These are phyloP conservation scores for Flaveria bidentis DNA, from an alignment of 129 eudicot species.

Conservation along the genomic window DNA sequence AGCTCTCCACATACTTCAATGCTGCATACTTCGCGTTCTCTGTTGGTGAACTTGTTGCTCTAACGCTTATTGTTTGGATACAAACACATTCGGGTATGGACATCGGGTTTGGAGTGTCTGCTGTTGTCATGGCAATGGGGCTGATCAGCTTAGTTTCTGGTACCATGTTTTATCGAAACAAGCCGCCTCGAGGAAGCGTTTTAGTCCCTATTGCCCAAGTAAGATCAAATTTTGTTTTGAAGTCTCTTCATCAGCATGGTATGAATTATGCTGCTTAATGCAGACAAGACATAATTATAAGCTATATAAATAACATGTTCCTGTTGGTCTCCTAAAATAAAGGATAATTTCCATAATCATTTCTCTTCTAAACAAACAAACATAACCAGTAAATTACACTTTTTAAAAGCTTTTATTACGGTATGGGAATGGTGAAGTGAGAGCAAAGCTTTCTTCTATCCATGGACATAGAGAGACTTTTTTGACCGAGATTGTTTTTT, in stretches of 20 bases:
- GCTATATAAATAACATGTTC: neutral
- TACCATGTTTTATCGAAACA: slow-evolving; percentile 67
- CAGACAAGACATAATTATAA: neutral
- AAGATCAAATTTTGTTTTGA: neutral
- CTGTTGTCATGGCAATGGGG: slow-evolving; percentile 88
- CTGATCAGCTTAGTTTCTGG: slow-evolving; percentile 72
- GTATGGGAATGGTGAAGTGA: too few species aligned
- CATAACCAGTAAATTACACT: neutral
- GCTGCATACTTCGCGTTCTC: slow-evolving; percentile 96
- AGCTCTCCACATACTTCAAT: slow-evolving; percentile 91
- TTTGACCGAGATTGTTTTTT: too few species aligned
- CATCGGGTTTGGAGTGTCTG: slow-evolving; percentile 93
- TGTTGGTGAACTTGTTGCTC: slow-evolving; percentile 81
- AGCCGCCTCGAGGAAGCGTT: slow-evolving; percentile 82
- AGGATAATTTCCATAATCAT: neutral
- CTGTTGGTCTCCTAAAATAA: neutral
- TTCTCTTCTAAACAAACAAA: slow-evolving; percentile 4
- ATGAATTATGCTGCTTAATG: neutral
- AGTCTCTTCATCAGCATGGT: neutral
- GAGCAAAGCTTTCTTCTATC: too few species aligned
- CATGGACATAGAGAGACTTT: too few species aligned
- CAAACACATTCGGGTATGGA: slow-evolving; percentile 99
- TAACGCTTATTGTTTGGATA: slow-evolving; percentile 81
- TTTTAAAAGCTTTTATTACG: too few species aligned
- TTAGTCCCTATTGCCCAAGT: slow-evolving; percentile 84